phyloP scores from a whole-genome alignment of 148 eudicot genomes.

The Suaeda aralocaspica region DNA sequence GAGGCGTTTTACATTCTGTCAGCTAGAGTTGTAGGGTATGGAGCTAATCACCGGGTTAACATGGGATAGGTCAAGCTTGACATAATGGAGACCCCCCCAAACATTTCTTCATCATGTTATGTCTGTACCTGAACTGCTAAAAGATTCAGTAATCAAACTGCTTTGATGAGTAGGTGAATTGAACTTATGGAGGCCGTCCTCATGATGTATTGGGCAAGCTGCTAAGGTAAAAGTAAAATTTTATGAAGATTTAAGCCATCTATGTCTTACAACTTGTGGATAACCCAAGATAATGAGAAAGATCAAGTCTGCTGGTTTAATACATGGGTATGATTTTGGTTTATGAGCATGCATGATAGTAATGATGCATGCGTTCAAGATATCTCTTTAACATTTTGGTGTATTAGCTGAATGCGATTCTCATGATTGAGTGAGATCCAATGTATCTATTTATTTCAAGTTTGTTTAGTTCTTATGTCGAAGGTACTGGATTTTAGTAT shows the following conservation, averaged over 20 bases:
- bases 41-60: conserved; percentile 6
- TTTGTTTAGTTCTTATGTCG: no score
- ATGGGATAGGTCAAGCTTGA: conserved; percentile 13
- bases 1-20: conserved; percentile 13
- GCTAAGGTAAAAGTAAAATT: conserved; percentile 6
- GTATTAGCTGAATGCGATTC: conserved; percentile 7
- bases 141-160: neutral
- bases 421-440: neutral
- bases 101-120: conserved; percentile 2
- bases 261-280: conserved; percentile 8
- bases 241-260: conserved; percentile 1
- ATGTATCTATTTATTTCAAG: neutral
- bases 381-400: neutral
- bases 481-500: neutral
- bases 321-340: neutral
- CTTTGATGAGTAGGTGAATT: neutral
- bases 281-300: conserved; percentile 3
- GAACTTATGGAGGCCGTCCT: no score
- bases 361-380: neutral
- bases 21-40: conserved; percentile 12
- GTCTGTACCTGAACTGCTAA: conserved; percentile 6
- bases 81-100: neutral
- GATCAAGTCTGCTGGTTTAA: neutral
- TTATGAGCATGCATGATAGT: neutral
- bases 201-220: neutral